Evolutionary conservation across 2,329 filamentous ascomycete genomes (phyloP), one percentile per base, ranked within the genome.

Genomic region (Thielaviopsis ethacetica): DNA sequence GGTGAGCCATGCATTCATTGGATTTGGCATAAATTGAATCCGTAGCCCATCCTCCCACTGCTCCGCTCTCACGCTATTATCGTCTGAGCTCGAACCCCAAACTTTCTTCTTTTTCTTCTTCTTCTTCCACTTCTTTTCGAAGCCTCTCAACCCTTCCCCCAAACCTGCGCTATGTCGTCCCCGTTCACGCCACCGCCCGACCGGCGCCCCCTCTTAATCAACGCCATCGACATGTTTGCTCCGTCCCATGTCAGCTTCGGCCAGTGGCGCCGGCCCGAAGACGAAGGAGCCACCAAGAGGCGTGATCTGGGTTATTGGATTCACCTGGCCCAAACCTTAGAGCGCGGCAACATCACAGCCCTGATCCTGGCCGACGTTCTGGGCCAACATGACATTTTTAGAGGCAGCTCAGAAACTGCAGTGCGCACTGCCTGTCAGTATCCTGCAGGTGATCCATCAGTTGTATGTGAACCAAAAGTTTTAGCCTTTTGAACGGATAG

Each of bases 341-440:
- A 85, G 59, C 71, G 75, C 12, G 82, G 81, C 2, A 77, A 77
- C 6, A 81, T 85, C 68, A 84, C 83, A 61, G 80, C 80, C 0
- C 67, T 86, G 4, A 85, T 85, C 65, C 72, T 86, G 3, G 83
- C 83, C 0, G 83, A 86, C 64, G 84, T 80, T 0, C 83, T 83
- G 56, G 81, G 80, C 3, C 81, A 81, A 5, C 86, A 86, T 65
- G 83, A 88, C 70, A 82, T 86, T 4, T 87, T 85, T 69, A 80
- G 81, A 61, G 77, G 81, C 10, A 69, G 68, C 0, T 69, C 72
- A 3, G 75, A 77, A 2, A 77, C 83, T 0, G 80, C 82, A 0
- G 76, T 85, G 54, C 67, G 75, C 0, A 79, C 81, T 0, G 84
- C 81, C 1, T 81, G 83, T 0, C 84, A 87, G 67, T 86, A 81